Evolutionary conservation across 169 alveolate genomes (phyloP).

Genomic region (Plasmodium falciparum): DNA sequence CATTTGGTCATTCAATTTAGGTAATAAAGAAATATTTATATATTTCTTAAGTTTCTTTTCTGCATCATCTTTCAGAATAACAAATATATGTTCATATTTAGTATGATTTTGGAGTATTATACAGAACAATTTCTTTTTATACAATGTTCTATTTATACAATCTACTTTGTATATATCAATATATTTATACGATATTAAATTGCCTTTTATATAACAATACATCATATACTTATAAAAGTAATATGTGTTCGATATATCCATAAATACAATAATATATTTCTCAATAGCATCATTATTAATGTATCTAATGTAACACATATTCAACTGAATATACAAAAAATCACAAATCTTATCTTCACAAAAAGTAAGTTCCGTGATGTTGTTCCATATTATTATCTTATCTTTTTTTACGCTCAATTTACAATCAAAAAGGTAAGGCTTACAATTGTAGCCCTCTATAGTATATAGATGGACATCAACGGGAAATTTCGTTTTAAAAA

Average conservation of each 20-base stretch:
- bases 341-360: constrained; percentile 37
- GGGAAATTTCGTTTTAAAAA: constrained; percentile 24
- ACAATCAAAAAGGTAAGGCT: constrained; percentile 20
- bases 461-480: constrained; percentile 28
- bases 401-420: constrained; percentile 23
- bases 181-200: constrained; percentile 3
- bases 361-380: constrained; percentile 8
- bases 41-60: neutral
- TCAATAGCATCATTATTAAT: constrained; percentile 33
- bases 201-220: constrained; percentile 49
- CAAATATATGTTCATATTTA: constrained; percentile 47
- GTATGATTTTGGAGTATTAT: constrained; percentile 19
- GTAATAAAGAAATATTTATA: neutral
- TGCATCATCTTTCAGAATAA: constrained; percentile 11
- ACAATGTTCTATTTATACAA: constrained; percentile 9
- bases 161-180: constrained; percentile 12
- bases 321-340: constrained; percentile 48
- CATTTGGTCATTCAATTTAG: neutral
- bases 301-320: constrained; percentile 58
- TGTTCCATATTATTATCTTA: constrained; percentile 13
- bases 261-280: constrained; percentile 45
- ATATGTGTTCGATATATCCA: constrained; percentile 17
- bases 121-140: constrained; percentile 26
- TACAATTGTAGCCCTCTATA: constrained; percentile 19
- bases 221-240: constrained; percentile 63